Evolutionary conservation across 345 rosid genomes (phyloP).

Genomic region (Gossypium mustelinum): DNA sequence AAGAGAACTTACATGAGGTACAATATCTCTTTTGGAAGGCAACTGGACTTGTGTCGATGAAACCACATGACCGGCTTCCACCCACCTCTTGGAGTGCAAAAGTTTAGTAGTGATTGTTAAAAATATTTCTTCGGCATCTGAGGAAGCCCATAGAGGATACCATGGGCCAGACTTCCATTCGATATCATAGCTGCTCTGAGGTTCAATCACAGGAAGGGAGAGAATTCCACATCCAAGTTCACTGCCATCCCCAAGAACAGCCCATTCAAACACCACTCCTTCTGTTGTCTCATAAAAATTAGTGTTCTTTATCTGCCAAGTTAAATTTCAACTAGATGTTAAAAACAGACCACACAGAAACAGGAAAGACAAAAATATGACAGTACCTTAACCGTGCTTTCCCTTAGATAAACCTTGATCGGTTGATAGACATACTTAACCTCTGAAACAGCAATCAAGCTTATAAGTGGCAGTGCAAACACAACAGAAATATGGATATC

Average conservation of each 20-base stretch:
- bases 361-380: constrained; percentile 11
- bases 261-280: constrained; percentile 74
- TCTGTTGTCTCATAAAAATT: constrained; percentile 64
- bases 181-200: constrained; percentile 62
- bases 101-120: constrained; percentile 60
- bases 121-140: constrained; percentile 56
- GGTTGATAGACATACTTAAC: constrained; percentile 84
- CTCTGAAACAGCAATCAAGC: constrained; percentile 48
- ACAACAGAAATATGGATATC: constrained; percentile 9
- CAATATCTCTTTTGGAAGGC: constrained; percentile 50
- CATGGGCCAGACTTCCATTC: constrained; percentile 82
- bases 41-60: constrained; percentile 75
- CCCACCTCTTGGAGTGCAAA: constrained; percentile 60
- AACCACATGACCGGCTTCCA: constrained; percentile 73
- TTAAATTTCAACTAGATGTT: constrained; percentile 19
- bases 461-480: constrained; percentile 25
- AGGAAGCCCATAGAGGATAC: constrained; percentile 66
- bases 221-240: constrained; percentile 69
- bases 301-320: constrained; percentile 65
- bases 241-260: constrained; percentile 61
- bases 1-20: constrained; percentile 54
- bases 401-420: constrained; percentile 59
- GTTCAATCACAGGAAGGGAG: constrained; percentile 54
- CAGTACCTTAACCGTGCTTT: constrained; percentile 53
- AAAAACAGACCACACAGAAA: constrained; percentile 13